Conservation (phyloP, 1,139 yeast species). For the Starmera stellimalicola region DNA sequence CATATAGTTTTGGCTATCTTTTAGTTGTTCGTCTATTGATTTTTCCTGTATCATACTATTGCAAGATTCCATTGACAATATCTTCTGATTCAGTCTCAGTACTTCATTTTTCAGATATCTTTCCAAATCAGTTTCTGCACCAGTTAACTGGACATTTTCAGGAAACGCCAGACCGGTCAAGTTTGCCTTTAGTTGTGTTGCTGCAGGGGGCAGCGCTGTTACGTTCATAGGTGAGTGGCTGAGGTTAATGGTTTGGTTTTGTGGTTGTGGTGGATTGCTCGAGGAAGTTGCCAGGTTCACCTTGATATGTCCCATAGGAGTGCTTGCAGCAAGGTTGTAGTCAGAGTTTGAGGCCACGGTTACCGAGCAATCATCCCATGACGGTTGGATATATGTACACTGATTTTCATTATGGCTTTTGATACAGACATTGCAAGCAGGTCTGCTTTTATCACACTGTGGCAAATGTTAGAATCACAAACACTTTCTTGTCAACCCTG, state of each 20-base stretch:
- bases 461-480: not conserved
- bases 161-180: slow-evolving; percentile 2
- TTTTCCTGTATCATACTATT: not conserved
- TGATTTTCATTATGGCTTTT: slow-evolving; percentile 15
- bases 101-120: not conserved
- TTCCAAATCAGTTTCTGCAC: slow-evolving; percentile 1
- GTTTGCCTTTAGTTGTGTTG: too few species aligned
- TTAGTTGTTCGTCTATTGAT: slow-evolving; percentile 1
- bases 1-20: slow-evolving; percentile 8
- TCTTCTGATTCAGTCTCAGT: not conserved
- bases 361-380: slow-evolving; percentile 11
- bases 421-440: slow-evolving; percentile 19
- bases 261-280: too few species aligned
- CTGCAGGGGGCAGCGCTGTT: too few species aligned
- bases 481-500: not conserved
- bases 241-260: too few species aligned
- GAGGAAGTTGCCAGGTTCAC: too few species aligned
- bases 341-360: slow-evolving; percentile 4
- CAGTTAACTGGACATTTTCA: not conserved
- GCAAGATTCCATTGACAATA: not conserved
- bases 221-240: too few species aligned
- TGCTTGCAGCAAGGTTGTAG: slow-evolving; percentile 13
- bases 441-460: slow-evolving; percentile 21
- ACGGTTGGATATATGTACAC: slow-evolving; percentile 19
- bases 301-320: slow-evolving; percentile 15